Conservation (phyloP, 2,329 filamentous ascomycete species). For the Alternaria sp. region DNA sequence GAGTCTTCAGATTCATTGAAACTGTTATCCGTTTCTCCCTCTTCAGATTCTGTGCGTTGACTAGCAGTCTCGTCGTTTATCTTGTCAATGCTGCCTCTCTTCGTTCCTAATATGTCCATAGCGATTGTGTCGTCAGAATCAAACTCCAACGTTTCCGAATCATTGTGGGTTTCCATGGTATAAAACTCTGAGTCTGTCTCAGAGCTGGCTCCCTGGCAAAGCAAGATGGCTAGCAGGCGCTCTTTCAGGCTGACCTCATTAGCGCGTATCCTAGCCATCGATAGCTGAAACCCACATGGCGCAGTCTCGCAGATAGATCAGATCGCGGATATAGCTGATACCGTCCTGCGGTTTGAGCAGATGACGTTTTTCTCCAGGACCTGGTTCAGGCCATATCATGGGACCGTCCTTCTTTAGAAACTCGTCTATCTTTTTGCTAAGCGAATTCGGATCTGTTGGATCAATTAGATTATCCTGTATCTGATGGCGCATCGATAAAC, state of each 20-base stretch:
- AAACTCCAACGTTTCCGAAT: neutral
- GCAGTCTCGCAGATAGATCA: slow-evolving; percentile 25
- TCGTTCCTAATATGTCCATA: neutral
- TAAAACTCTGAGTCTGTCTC: neutral
- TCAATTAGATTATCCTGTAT: slow-evolving; percentile 3
- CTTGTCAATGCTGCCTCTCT: neutral
- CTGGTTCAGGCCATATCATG: slow-evolving; percentile 22
- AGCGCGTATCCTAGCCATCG: neutral
- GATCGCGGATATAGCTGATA: slow-evolving; percentile 14
- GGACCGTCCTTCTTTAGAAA: slow-evolving; percentile 21
- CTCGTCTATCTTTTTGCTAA: slow-evolving; percentile 23
- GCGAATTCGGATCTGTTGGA: slow-evolving; percentile 16
- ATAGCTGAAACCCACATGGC: slow-evolving; percentile 7
- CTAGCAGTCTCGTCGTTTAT: neutral
- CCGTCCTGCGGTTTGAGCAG: slow-evolving; percentile 16
- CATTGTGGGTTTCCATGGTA: no score
- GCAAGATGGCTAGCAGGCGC: slow-evolving; percentile 9
- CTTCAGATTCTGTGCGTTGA: neutral
- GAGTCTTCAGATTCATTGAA: neutral
- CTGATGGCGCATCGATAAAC: slow-evolving; percentile 15
- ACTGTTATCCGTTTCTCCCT: neutral
- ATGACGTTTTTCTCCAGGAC: slow-evolving; percentile 14
- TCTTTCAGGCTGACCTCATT: slow-evolving; percentile 12
- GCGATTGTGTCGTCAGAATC: neutral
- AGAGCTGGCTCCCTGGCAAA: neutral